Evolutionary conservation across 495 filamentous ascomycete species (phyloP).

Genomic region (Aspergillus heteromorphus): DNA sequence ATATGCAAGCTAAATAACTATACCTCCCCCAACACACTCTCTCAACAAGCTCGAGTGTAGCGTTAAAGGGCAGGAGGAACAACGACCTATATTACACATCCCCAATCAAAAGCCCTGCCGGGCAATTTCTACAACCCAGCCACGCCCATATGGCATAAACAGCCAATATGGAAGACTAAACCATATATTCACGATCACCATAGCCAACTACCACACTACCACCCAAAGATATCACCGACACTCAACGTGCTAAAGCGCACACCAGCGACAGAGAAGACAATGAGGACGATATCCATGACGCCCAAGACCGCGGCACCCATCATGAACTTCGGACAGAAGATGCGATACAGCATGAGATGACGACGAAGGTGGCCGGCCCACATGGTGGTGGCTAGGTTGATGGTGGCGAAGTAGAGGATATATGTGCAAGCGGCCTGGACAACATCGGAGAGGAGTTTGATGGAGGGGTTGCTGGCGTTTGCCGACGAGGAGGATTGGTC

Average conservation of each 20-base stretch:
- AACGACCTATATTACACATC: too few species aligned
- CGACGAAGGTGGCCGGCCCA: conserved; percentile 82
- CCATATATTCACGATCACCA: not conserved
- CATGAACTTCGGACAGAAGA: conserved; percentile 90
- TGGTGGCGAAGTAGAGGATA: conserved; percentile 71
- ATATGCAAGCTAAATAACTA: too few species aligned
- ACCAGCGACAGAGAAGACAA: conserved; percentile 62
- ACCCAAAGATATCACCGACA: conserved; percentile 87
- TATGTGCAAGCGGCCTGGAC: conserved; percentile 66
- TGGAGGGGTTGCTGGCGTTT: conserved; percentile 42
- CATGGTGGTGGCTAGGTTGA: conserved; percentile 76
- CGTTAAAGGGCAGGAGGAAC: too few species aligned
- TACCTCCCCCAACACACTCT: too few species aligned
- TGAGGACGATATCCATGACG: conserved; percentile 69
- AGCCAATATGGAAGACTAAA: not conserved
- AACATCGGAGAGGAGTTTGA: conserved; percentile 57
- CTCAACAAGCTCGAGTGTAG: too few species aligned
- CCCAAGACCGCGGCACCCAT: conserved; percentile 66
- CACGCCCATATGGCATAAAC: not conserved
- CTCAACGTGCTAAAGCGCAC: conserved; percentile 68
- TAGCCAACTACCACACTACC: conserved; percentile 31
- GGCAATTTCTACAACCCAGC: not conserved
- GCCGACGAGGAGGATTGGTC: conserved; percentile 23
- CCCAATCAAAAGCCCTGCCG: too few species aligned
- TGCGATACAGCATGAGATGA: conserved; percentile 96